These are phyloP conservation scores for Dendrobium officinale DNA, from an alignment of 106 monocot genomes.

Conservation along the genomic window DNA sequence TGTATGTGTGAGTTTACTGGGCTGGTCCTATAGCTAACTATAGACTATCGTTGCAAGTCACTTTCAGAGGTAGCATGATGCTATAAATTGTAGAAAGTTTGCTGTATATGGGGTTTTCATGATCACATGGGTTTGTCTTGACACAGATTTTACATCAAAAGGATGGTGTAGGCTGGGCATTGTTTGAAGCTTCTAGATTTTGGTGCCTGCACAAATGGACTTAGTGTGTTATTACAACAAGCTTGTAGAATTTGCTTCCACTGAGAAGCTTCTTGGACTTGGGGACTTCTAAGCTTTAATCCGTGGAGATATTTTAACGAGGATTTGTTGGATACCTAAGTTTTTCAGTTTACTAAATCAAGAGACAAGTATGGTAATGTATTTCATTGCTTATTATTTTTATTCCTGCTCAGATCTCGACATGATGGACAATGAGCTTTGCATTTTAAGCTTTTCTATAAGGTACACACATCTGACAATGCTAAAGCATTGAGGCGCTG, in stretches of 20 bases:
- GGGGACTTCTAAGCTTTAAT: not conserved
- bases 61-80: not conserved
- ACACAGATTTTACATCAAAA: constrained; percentile 42
- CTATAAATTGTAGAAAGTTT: not conserved
- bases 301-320: not conserved
- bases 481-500: not conserved
- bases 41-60: not conserved
- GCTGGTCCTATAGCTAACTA: not conserved
- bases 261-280: constrained; percentile 1
- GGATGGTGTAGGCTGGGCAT: constrained; percentile 53
- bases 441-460: constrained; percentile 2
- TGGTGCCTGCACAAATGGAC: constrained; percentile 43
- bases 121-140: constrained; percentile 66
- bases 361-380: not conserved
- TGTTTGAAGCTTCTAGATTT: constrained; percentile 40
- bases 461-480: not conserved
- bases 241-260: not conserved
- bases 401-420: not conserved
- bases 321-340: not conserved
- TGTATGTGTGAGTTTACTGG: not conserved
- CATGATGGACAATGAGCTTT: constrained; percentile 5
- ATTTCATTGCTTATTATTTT: constrained; percentile 6
- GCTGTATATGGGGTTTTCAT: constrained; percentile 17
- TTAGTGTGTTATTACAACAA: constrained; percentile 5
- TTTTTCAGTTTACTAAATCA: constrained; percentile 1